Evolutionary conservation across 1,139 yeast species (phyloP).

Genomic region (Sugiyamaella japonica): DNA sequence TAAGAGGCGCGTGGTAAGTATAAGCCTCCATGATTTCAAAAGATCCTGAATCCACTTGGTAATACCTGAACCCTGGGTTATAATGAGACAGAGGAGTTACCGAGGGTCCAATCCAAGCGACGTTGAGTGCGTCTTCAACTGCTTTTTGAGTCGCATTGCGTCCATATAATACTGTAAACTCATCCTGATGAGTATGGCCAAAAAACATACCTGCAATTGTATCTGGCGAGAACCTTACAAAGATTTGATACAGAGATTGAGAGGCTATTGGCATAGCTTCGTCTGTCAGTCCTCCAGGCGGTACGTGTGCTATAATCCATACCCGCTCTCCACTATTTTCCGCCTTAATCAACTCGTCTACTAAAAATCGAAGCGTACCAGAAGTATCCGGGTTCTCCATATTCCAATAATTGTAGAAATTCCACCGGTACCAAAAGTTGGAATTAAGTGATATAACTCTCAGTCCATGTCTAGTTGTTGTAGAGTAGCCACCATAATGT

Average conservation of each 20-base stretch:
- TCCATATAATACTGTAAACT: conserved; percentile 56
- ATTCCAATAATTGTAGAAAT: conserved; percentile 62
- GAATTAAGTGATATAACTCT: conserved; percentile 66
- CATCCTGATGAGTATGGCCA: conserved; percentile 74
- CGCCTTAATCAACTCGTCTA: conserved; percentile 59
- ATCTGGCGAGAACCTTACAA: conserved; percentile 65
- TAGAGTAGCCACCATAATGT: conserved; percentile 66
- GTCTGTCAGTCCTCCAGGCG: conserved; percentile 48
- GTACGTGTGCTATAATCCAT: conserved; percentile 73
- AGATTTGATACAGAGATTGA: conserved; percentile 54
- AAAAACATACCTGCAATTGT: conserved; percentile 68
- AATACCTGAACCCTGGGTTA: conserved; percentile 74
- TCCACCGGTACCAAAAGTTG: conserved; percentile 64
- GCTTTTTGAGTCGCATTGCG: conserved; percentile 31
- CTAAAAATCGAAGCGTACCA: conserved; percentile 62
- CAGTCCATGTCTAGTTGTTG: conserved; percentile 56
- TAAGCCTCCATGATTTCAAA: conserved; percentile 61
- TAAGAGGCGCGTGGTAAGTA: conserved; percentile 49
- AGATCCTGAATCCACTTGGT: conserved; percentile 63
- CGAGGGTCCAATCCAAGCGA: conserved; percentile 68
- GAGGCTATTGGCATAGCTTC: conserved; percentile 67
- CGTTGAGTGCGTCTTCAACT: conserved; percentile 52
- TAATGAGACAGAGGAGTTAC: conserved; percentile 59
- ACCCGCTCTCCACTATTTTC: conserved; percentile 60
- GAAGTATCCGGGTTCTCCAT: conserved; percentile 59